Evolutionary conservation across 148 eudicot species (phyloP).

Genomic region (Cornus florida): DNA sequence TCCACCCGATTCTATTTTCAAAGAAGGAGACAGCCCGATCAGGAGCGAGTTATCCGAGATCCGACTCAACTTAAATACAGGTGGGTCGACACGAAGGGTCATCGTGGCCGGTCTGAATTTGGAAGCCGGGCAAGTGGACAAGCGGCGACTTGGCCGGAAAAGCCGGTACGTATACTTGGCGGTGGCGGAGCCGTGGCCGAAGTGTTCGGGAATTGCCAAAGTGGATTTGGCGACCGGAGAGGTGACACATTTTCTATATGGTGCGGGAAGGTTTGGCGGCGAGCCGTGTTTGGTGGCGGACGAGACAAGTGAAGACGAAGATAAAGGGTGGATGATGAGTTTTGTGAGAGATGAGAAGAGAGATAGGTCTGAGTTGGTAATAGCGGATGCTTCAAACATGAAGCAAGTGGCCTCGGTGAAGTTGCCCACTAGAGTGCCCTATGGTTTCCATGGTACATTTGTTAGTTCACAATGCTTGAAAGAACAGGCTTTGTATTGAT

Average conservation of each 20-base stretch:
- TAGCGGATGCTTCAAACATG: slow-evolving; percentile 45
- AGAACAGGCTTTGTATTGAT: slow-evolving; percentile 16
- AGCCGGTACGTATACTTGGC: slow-evolving; percentile 45
- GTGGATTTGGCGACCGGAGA: slow-evolving; percentile 46
- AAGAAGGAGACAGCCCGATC: slow-evolving; percentile 13
- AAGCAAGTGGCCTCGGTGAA: slow-evolving; percentile 36
- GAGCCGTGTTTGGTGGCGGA: slow-evolving; percentile 49
- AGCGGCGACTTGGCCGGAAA: slow-evolving; percentile 33
- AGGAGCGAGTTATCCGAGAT: slow-evolving; percentile 44
- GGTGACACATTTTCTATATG: slow-evolving; percentile 39
- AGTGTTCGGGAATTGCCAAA: slow-evolving; percentile 57
- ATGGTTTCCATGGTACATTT: slow-evolving; percentile 72
- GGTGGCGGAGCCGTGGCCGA: slow-evolving; percentile 65
- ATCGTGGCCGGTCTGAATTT: slow-evolving; percentile 40
- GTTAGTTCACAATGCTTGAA: slow-evolving; percentile 29
- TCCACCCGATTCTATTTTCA: slow-evolving; percentile 53
- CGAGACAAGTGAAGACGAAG: slow-evolving; percentile 22
- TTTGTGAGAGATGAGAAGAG: slow-evolving; percentile 45
- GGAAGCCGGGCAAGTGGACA: slow-evolving; percentile 57
- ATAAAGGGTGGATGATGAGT: slow-evolving; percentile 23
- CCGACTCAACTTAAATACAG: slow-evolving; percentile 34
- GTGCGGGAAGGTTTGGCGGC: slow-evolving; percentile 47
- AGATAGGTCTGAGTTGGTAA: slow-evolving; percentile 45
- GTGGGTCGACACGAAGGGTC: slow-evolving; percentile 38
- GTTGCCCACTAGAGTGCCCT: slow-evolving; percentile 62